These are phyloP conservation scores for Pestalotiopsis sp. DNA, from an alignment of 2,329 filamentous ascomycete species.

Conservation along the genomic window DNA sequence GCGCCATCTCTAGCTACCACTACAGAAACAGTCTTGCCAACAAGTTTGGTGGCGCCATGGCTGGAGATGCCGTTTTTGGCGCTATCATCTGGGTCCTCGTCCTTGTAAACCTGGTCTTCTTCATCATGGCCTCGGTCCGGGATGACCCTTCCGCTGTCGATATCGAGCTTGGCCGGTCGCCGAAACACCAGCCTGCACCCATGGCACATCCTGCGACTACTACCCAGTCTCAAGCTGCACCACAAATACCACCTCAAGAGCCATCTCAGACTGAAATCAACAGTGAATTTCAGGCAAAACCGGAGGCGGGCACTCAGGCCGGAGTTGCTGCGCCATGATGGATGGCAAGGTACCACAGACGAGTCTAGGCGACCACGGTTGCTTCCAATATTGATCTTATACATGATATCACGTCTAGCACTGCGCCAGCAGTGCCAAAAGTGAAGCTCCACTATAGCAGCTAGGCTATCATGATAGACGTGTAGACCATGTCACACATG, in stretches of 20 bases:
- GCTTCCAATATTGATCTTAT: no score
- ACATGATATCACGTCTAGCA: no score
- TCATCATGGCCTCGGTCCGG: constrained; percentile 35
- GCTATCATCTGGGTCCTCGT: constrained; percentile 43
- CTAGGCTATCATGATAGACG: no score
- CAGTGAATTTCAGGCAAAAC: not conserved
- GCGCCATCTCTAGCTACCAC: constrained; percentile 27
- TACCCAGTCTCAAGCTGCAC: not conserved
- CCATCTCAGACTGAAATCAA: not conserved
- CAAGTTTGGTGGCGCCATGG: constrained; percentile 36
- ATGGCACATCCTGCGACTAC: not conserved
- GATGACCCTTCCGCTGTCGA: constrained; percentile 22
- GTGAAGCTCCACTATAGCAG: no score
- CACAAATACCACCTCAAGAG: not conserved
- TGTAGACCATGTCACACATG: no score
- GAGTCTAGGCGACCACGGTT: no score
- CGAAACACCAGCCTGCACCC: constrained; percentile 1
- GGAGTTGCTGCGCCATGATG: not conserved
- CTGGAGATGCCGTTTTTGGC: constrained; percentile 42
- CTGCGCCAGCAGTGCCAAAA: no score
- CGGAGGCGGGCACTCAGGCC: not conserved
- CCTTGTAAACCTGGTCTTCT: constrained; percentile 41
- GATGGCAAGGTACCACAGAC: no score
- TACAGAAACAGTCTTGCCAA: constrained; percentile 21
- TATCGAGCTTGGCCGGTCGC: constrained; percentile 30